Base-by-base conservation (phyloP, 2,329 filamentous ascomycete species). In the Diplodia seriata region DNA sequence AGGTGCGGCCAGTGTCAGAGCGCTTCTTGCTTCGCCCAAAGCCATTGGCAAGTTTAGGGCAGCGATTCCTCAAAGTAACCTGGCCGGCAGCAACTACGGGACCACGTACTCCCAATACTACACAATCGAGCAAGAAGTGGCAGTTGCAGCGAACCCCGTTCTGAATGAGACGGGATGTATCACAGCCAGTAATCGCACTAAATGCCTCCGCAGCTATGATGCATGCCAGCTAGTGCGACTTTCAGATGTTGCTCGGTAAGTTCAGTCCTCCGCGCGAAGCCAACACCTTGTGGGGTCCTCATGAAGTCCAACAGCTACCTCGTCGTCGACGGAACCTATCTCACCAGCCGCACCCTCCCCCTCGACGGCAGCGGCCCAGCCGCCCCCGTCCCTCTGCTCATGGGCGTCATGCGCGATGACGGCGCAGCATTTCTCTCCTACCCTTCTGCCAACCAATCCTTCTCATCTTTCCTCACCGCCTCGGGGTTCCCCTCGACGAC, bases 1-100 rank as follows among this genome's bases (percentile, higher is more conserved):
- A 2, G 69, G 69, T 57, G 75, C 74, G 15, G 73, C 74, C 23
- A 75, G 73, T 40, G 82, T 86, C 2, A 78, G 84, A 53, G 83
- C 82, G 12, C 71, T 86, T 63, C 78, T 86, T 70, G 83, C 82
- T 3, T 84, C 82, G 3, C 83, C 84, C 1, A 78, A 80, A 66
- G 81, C 83, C 1, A 75, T 75, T 3, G 81, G 81, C 18, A 83
- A 84, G 70, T 85, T 86, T 70, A 77, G 80, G 1, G 80, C 74
- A 6, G 85, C 84, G 2, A 82, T 86, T 57, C 70, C 77, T 63
- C 70, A 72, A 69, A 74, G 73, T 64, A 74, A 71, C 49, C 73
- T 70, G 38, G 72, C 68, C 29, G 74, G 74, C 1, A 49, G 64
- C 7, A 70, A 70, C 6, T 74, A 74, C 64, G 74, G 72, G 3